A percentile compares a stretch with the other conserved stretches of the same genome.
Evolutionary conservation across 345 rosid species (phyloP).

Genomic region (Adansonia digitata): DNA sequence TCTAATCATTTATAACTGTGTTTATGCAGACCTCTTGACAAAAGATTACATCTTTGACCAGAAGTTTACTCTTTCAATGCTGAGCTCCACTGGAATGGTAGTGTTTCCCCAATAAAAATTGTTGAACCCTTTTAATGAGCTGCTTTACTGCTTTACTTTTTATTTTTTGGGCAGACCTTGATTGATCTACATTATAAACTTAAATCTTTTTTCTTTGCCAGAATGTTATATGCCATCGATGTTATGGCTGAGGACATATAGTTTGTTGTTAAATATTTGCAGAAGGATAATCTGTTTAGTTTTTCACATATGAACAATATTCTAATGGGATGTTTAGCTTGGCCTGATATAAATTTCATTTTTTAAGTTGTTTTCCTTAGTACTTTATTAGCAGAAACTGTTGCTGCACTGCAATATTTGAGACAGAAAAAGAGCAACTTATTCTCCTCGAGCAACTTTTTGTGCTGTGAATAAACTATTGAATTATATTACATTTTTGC

Average conservation of each 20-base stretch:
- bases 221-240: background rate
- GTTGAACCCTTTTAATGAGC: background rate
- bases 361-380: background rate
- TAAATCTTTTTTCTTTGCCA: background rate
- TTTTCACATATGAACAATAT: background rate
- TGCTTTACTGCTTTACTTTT: background rate
- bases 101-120: background rate
- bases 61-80: slow-evolving; percentile 59
- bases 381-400: background rate
- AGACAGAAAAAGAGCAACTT: background rate
- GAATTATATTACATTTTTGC: background rate
- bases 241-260: background rate
- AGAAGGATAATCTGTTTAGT: background rate
- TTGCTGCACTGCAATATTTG: background rate
- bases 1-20: slow-evolving; percentile 9
- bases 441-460: background rate
- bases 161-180: background rate
- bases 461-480: background rate
- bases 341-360: background rate
- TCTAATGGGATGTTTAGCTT: background rate
- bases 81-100: slow-evolving; percentile 61
- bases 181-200: background rate
- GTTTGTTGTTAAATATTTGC: background rate
- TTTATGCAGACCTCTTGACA: slow-evolving; percentile 57
- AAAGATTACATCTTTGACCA: slow-evolving; percentile 76